Percentiles rank a stretch among this genome's conserved stretches.
phyloP scores from a whole-genome alignment of 73 alveolate species.

The Durusdinium trenchii region DNA sequence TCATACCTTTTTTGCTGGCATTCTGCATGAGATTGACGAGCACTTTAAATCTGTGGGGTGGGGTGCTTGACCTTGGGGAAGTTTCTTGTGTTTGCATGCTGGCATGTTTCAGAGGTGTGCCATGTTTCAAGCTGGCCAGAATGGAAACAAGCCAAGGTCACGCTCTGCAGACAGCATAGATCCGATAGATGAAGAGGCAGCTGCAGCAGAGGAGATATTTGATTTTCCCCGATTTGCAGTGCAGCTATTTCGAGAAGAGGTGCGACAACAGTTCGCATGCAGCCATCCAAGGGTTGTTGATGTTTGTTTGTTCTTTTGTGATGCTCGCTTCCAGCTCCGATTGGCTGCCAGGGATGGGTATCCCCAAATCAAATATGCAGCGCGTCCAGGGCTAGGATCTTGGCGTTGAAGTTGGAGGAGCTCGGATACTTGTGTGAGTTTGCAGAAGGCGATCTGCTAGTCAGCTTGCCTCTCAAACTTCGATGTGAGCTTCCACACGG shows the following conservation, averaged over 20 bases:
- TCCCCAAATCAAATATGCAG: conserved; percentile 60
- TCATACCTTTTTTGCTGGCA: conserved; percentile 6
- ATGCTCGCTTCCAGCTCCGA: not conserved
- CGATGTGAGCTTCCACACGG: conserved; percentile 13
- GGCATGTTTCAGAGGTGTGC: not conserved
- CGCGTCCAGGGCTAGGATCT: conserved; percentile 60
- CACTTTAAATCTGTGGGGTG: conserved; percentile 46
- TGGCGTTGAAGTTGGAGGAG: conserved; percentile 94
- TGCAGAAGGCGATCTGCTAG: conserved; percentile 62
- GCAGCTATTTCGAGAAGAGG: conserved; percentile 78
- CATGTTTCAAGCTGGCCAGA: not conserved
- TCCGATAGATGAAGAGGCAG: conserved; percentile 72
- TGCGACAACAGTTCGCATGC: not conserved
- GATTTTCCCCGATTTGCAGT: conserved; percentile 86
- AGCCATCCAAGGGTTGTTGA: not conserved
- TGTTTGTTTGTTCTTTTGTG: not conserved
- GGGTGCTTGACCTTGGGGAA: not conserved
- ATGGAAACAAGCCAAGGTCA: not conserved
- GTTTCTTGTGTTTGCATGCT: not conserved
- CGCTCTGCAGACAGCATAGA: conserved; percentile 30
- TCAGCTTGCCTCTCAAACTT: conserved; percentile 70
- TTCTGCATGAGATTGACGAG: conserved; percentile 54
- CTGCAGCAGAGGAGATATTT: conserved; percentile 72
- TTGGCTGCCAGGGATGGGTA: conserved; percentile 54
- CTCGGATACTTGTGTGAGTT: conserved; percentile 82